Evolutionary conservation across 805 yeast species (phyloP), one percentile per base, ranked within the genome.

Genomic region (Pichia nanzhaoensis): DNA sequence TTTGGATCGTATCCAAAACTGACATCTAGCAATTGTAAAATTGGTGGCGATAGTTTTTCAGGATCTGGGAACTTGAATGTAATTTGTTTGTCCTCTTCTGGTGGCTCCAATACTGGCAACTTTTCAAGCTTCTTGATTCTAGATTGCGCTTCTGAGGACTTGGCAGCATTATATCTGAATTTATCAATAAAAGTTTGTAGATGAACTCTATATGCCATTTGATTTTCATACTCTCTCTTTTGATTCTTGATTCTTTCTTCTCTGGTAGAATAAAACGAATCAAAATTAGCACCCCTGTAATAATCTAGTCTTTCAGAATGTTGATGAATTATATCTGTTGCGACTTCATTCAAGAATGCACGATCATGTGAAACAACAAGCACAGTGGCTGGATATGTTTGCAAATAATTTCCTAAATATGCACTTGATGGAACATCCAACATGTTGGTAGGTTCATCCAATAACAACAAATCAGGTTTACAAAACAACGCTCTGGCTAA

Each of bases 401-500:
- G 95, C 55, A 93, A 70, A 62, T 93, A 93, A 55, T 85, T 80
- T 10, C 98, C 91, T 60, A 93, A 74, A 64, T 81, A 93, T 1
- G 97, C 91, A 63, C 93, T 87, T 44, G 98, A 90, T 24, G 99
- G 99, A 65, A 93, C 96, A 78, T 93, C 99, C 95, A 93, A 85
- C 96, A 90, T 93, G 82, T 93, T 93, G 50, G 98, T 90, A 59
- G 99, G 99, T 75, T 93, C 99, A 78, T 93, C 99, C 53, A 93
- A 75, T 61, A 93, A 71, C 54, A 93, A 72, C 53, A 93, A 72
- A 65, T 93, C 99, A 0, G 99, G 99, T 62, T 88, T 83, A 75
- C 97, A 91, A 75, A 93, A 93, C 62, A 93, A 75, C 0, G 99
- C 99, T 68, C 99, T 80, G 3, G 99, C 99, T 49, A 93, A 75